A percentile compares a stretch with the other conserved stretches of the same genome.
Evolutionary conservation across 768 basidiomycete species (phyloP).

Genomic region (Suillus bovinus): DNA sequence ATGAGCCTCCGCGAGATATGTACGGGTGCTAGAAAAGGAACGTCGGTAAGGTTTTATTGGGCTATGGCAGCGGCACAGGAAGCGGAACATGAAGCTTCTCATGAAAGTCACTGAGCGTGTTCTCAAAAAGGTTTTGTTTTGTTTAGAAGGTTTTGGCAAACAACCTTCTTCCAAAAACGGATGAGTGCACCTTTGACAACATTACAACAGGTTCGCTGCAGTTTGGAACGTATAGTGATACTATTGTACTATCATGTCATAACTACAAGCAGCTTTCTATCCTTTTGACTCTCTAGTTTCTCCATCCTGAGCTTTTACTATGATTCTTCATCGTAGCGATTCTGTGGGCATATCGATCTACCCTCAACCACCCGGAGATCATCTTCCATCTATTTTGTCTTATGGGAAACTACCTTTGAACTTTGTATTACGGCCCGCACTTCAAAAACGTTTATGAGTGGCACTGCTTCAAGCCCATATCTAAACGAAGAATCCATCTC

Average conservation of each 20-base stretch:
- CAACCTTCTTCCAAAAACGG: not conserved
- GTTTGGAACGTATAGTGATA: not conserved
- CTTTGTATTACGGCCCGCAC: not conserved
- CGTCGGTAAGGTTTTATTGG: not conserved
- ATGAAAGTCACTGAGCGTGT: not conserved
- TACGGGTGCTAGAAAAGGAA: constrained; percentile 11
- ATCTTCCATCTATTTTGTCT: not conserved
- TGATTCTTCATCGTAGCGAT: not conserved
- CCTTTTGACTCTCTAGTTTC: not conserved
- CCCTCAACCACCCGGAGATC: not conserved
- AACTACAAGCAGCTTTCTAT: not conserved
- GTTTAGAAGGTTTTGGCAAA: not conserved
- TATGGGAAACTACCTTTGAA: not conserved
- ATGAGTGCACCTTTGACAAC: too few species aligned
- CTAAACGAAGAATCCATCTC: not conserved
- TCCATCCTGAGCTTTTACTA: not conserved
- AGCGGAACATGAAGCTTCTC: constrained; percentile 7
- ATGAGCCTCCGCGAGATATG: not conserved
- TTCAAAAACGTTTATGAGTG: not conserved
- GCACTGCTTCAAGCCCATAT: not conserved
- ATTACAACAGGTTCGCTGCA: not conserved
- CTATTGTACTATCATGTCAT: not conserved
- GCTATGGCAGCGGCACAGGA: constrained; percentile 6
- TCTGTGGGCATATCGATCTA: not conserved
- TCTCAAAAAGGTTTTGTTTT: not conserved